Evolutionary conservation across 371 early-diverging fungal genomes (phyloP).

Genomic region (Mucor velutinosus): DNA sequence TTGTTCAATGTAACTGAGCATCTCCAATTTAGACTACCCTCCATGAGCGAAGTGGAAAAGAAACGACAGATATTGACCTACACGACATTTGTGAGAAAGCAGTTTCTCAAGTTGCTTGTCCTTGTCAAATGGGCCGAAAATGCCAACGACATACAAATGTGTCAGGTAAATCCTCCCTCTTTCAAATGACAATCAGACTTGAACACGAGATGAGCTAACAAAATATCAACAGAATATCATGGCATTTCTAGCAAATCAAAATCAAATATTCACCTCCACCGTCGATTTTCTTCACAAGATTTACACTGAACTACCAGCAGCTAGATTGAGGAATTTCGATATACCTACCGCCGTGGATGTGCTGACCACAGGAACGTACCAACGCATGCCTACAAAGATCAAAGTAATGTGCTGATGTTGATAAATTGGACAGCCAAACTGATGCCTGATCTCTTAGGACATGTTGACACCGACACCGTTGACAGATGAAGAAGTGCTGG

Average conservation of each 20-base stretch:
- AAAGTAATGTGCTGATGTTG: conserved; percentile 29
- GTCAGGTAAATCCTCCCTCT: conserved; percentile 51
- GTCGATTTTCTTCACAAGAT: conserved; percentile 72
- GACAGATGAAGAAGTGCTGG: conserved; percentile 55
- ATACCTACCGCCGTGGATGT: conserved; percentile 77
- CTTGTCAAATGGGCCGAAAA: conserved; percentile 75
- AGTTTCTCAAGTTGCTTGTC: conserved; percentile 66
- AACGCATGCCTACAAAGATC: conserved; percentile 63
- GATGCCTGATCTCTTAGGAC: conserved; percentile 35
- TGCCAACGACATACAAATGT: conserved; percentile 74
- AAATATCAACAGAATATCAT: conserved; percentile 58
- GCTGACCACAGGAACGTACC: conserved; percentile 74
- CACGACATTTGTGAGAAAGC: conserved; percentile 59
- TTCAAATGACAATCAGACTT: neutral
- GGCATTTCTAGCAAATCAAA: conserved; percentile 73
- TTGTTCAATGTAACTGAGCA: neutral
- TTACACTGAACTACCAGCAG: conserved; percentile 63
- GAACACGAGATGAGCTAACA: neutral
- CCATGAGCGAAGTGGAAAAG: conserved; percentile 59
- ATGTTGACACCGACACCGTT: conserved; percentile 59
- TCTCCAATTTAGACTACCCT: conserved; percentile 49
- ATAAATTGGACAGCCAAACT: neutral
- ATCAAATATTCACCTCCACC: conserved; percentile 65
- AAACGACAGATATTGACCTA: conserved; percentile 63
- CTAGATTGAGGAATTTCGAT: conserved; percentile 76